Base-by-base conservation (phyloP, 1,139 yeast species). In the Sugiyamaella sp. region DNA sequence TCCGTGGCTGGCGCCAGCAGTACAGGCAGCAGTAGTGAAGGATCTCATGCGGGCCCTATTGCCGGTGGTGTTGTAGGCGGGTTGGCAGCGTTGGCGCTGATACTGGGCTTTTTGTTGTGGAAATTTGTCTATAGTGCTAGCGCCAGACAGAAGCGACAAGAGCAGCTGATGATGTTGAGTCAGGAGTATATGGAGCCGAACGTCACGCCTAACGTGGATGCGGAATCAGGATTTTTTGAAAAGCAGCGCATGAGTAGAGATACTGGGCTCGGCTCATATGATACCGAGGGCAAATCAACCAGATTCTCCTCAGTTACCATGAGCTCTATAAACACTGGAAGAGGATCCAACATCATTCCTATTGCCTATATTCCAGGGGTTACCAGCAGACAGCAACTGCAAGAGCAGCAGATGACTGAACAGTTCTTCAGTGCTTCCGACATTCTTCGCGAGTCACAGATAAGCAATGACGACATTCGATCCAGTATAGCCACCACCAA, bases 291-390 rank as follows among this genome's bases (percentile, higher is more conserved):
- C 22, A 41, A 40, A 22, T 21, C 33, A 3, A 35, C 33, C 1
- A 52, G 66, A 46, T 53, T 55, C 55, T 63, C 66, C 2, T 49
- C 59, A 10, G 61, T 60, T 10, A 63, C 66, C 0, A 46, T 63
- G 46, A 56, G 64, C 5, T 57, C 66, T 16, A 58, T 63, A 27
- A 62, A 63, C 51, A 60, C 66, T 12, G 85, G 93, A 6, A 81
- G 86, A 60, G 95, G 95, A 3, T 86, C 95, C 6, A 90, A 91
- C 69, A 84, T 91, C 58, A 79, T 90, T 57, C 97, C 97, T n/a
- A 86, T 90, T 59, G 96, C 96, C 1, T 90, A 90, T 68, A 89
- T 90, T 57, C 97, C 97, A 0, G 97, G 97, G 38, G 97, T 89
- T 16, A 63, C 65, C 33, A 62, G 64, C 29, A 53, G 63, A 21